Evolutionary conservation across 176 grass and related monocot genomes (phyloP), one percentile per base, ranked within the genome.

Genomic region (Lolium perenne): DNA sequence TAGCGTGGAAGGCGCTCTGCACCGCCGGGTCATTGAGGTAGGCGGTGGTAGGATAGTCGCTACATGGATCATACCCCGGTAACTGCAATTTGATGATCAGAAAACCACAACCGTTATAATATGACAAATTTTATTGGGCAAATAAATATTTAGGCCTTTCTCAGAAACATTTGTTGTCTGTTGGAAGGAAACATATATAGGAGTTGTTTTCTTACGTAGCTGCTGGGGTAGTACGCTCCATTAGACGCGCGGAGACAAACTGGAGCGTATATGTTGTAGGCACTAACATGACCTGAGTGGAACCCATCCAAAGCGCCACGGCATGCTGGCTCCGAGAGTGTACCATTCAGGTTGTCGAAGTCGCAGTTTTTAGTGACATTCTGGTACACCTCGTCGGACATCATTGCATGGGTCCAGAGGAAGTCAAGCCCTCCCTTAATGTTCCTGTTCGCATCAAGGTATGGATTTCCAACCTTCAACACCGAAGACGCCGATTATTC

Each of bases 21-120:
- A 93, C 92, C 14, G 71, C 41, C 43, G 40, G 75, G 61, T 88
- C 82, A 46, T 93, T 93, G 22, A 93, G 82, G 87, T 93, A 91
- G 46, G 62, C 6, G 23, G 16, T 0, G 1, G 84, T 77, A 20
- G 66, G 88, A 3, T 73, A 45, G 8, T 61, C 1, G 5, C 55
- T 82, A 22, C 85, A 83, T 10, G 91, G 78, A 86, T 92, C 83
- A 53, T 83, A 79, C 50, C 84, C 87, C 35, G 78, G 81, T 64
- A 92, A 29, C 91, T 87, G 78, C 6, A 25, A 45, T 64, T 54
- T 45, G 47, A 2, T 11, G 23, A 29, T 61, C 38, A 0, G 2
- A 23, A 61, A 83, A 87, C 41, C 3, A 40, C 0, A 14, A 41
- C 16, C 16, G 35, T 69, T 10, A 80, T 26, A 15, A 48, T 25